Evolutionary conservation across 139 green algal genomes (phyloP).

Genomic region (Chlamydomonas sp.): DNA sequence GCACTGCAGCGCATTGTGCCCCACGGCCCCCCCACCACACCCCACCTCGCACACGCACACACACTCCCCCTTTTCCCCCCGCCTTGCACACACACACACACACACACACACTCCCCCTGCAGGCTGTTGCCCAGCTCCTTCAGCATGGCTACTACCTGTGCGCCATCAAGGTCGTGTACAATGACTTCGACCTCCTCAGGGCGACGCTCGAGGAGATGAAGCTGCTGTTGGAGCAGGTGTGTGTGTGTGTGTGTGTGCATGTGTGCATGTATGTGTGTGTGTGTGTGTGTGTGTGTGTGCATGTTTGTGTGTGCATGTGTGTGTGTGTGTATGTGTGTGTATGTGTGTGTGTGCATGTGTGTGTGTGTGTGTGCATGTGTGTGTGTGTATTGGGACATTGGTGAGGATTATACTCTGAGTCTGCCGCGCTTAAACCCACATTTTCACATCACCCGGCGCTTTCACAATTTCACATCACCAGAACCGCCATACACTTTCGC

Average conservation of each 20-base stretch:
- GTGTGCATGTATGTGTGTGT: not conserved
- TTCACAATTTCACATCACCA: too few relatives aligned
- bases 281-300: not conserved
- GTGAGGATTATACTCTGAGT: too few relatives aligned
- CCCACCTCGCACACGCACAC: too few relatives aligned
- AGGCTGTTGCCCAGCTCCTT: slow-evolving; percentile 27
- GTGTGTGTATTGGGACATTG: not conserved
- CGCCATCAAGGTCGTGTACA: slow-evolving; percentile 30
- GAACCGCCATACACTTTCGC: too few relatives aligned
- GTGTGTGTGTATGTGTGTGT: not conserved
- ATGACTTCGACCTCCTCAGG: slow-evolving; percentile 27
- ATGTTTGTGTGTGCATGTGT: not conserved
- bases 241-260: not conserved
- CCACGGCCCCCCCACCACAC: too few relatives aligned
- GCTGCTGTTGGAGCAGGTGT: not conserved
- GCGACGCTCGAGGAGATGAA: slow-evolving; percentile 21
- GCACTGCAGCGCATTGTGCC: not conserved
- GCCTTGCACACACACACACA: too few relatives aligned
- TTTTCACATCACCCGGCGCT: too few relatives aligned
- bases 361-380: not conserved
- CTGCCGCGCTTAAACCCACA: too few relatives aligned
- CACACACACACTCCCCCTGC: slow-evolving; percentile 8
- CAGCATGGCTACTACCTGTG: slow-evolving; percentile 30
- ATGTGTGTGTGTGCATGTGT: not conserved
- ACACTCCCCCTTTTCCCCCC: too few relatives aligned